Evolutionary conservation across 495 filamentous ascomycete species (phyloP).

Genomic region (Lophiostoma macrostomum): DNA sequence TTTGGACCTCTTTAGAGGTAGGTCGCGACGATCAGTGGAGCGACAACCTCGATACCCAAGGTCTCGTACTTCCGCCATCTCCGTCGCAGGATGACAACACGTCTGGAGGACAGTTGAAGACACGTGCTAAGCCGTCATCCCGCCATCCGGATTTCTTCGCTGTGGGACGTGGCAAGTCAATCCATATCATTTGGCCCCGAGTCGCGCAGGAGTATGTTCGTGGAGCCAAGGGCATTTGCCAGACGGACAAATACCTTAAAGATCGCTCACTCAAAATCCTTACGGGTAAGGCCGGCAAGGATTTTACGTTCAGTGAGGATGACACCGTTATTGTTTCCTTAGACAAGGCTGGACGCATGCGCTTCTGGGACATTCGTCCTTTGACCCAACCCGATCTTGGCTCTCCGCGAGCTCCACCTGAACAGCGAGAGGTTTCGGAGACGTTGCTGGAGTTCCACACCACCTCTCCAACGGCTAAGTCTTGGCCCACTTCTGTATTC

Average conservation of each 20-base stretch:
- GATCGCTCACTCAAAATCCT: conserved; percentile 86
- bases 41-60: conserved; percentile 67
- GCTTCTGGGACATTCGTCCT: conserved; percentile 93
- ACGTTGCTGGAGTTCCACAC: conserved; percentile 76
- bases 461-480: conserved; percentile 75
- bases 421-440: conserved; percentile 64
- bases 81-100: conserved; percentile 71
- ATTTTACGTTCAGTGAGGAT: conserved; percentile 95
- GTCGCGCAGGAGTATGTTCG: conserved; percentile 68
- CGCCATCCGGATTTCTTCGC: conserved; percentile 90
- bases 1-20: conserved; percentile 71
- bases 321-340: conserved; percentile 91
- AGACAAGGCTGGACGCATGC: conserved; percentile 90
- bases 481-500: conserved; percentile 92
- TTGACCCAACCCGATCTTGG: conserved; percentile 58
- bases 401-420: conserved; percentile 39
- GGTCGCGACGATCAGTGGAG: conserved; percentile 19
- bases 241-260: conserved; percentile 79
- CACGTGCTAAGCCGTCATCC: conserved; percentile 82
- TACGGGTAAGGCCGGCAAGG: conserved; percentile 96
- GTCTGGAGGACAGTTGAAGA: conserved; percentile 90
- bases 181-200: conserved; percentile 82
- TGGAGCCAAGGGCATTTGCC: conserved; percentile 64
- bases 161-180: conserved; percentile 90
- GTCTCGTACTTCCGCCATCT: conserved; percentile 78